Conservation (phyloP, 176 grass and related monocot genomes). For the Secale cereale region DNA sequence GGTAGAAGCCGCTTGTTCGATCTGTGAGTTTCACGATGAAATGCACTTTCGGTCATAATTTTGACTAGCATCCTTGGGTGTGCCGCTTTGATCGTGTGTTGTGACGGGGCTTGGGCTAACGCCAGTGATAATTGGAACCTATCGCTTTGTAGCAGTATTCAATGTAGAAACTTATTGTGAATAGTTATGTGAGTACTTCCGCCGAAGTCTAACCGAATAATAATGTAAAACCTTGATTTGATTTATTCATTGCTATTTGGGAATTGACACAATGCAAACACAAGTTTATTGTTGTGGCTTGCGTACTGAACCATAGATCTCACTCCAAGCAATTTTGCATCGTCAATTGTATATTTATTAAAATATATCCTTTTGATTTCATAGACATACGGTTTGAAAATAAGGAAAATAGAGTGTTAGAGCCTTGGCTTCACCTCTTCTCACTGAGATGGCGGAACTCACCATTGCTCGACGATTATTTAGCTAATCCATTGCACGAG, state of each 20-base stretch:
- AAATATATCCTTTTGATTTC: too few relatives aligned
- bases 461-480: neutral
- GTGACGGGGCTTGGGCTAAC: too few relatives aligned
- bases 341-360: neutral
- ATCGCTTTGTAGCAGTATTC: too few relatives aligned
- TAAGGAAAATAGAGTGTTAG: neutral
- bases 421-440: neutral
- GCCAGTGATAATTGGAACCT: too few relatives aligned
- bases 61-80: too few relatives aligned
- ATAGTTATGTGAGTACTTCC: neutral
- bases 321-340: too few relatives aligned
- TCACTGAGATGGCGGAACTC: neutral
- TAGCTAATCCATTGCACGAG: neutral
- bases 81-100: too few relatives aligned
- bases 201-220: neutral
- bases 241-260: neutral
- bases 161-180: too few relatives aligned
- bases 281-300: neutral
- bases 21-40: too few relatives aligned
- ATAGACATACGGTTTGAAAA: too few relatives aligned
- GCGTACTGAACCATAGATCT: neutral
- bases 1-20: too few relatives aligned
- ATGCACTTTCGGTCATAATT: too few relatives aligned
- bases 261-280: neutral
- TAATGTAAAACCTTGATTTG: neutral